A percentile compares a stretch with the other conserved stretches of the same genome.
Conservation (phyloP, 345 rosid genomes). For the Raphanus raphanistrum region DNA sequence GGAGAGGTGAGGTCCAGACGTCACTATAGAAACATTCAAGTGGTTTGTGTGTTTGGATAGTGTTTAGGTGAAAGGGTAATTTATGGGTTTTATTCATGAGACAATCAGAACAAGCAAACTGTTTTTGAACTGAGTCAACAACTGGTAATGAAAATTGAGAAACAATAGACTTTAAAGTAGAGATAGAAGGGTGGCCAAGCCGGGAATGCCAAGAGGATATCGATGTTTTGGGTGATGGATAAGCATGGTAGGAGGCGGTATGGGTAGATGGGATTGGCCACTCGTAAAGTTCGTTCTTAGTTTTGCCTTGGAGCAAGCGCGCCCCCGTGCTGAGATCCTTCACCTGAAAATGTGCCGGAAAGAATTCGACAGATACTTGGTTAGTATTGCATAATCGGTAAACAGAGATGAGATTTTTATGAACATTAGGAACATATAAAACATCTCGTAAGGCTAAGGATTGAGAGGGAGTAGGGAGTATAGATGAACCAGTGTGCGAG, state of each 20-base stretch:
- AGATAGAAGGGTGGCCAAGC: background rate
- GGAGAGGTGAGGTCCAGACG: background rate
- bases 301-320: background rate
- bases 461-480: background rate
- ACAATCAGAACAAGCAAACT: background rate
- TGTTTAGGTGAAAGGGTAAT: background rate
- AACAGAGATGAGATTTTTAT: background rate
- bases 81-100: background rate
- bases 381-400: background rate
- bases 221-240: background rate
- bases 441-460: background rate
- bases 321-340: background rate
- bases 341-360: background rate
- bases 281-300: background rate
- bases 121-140: background rate
- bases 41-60: background rate
- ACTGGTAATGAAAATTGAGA: background rate
- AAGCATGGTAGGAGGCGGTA: background rate
- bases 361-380: background rate
- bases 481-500: background rate
- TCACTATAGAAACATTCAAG: background rate
- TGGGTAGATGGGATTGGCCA: background rate
- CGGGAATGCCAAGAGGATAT: background rate
- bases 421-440: background rate
- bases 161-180: background rate